phyloP scores from a whole-genome alignment of 257 asterid species.

The Solanum paucissectum region DNA sequence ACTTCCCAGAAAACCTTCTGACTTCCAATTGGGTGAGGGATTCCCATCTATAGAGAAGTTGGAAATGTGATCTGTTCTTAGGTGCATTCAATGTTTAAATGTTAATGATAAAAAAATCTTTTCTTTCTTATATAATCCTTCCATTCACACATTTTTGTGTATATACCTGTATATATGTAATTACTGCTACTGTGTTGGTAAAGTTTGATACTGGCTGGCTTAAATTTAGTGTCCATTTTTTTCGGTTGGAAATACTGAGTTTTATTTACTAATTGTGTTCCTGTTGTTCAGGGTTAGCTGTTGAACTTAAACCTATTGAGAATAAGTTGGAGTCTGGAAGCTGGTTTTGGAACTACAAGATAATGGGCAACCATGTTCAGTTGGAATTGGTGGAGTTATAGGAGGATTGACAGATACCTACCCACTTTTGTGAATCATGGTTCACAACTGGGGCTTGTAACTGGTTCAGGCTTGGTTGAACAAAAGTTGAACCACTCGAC shows the following conservation, averaged over 20 bases:
- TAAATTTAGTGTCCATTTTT: not conserved
- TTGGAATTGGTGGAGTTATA: slow-evolving; percentile 56
- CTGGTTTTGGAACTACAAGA: slow-evolving; percentile 86
- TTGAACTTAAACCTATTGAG: slow-evolving; percentile 51
- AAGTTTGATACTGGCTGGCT: not conserved
- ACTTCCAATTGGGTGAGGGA: not conserved
- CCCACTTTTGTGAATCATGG: slow-evolving; percentile 45
- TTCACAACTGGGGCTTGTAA: slow-evolving; percentile 37
- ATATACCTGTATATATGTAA: not conserved
- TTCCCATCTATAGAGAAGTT: not conserved
- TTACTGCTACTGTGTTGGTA: not conserved
- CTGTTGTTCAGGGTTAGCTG: slow-evolving; percentile 44
- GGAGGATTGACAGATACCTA: slow-evolving; percentile 11
- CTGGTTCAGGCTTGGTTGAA: slow-evolving; percentile 43
- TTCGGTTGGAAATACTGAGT: slow-evolving; percentile 1
- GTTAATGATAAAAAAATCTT: not conserved
- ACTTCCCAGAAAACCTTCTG: not conserved
- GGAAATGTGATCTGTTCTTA: not conserved
- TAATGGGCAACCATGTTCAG: slow-evolving; percentile 50
- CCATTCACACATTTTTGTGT: not conserved
- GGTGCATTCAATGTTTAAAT: not conserved
- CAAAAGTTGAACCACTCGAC: slow-evolving; percentile 61
- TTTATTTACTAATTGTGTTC: slow-evolving; percentile 2
- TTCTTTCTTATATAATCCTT: not conserved
- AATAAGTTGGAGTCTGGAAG: slow-evolving; percentile 64